Evolutionary conservation across 768 basidiomycete species (phyloP).

Genomic region (Russula vinacea): DNA sequence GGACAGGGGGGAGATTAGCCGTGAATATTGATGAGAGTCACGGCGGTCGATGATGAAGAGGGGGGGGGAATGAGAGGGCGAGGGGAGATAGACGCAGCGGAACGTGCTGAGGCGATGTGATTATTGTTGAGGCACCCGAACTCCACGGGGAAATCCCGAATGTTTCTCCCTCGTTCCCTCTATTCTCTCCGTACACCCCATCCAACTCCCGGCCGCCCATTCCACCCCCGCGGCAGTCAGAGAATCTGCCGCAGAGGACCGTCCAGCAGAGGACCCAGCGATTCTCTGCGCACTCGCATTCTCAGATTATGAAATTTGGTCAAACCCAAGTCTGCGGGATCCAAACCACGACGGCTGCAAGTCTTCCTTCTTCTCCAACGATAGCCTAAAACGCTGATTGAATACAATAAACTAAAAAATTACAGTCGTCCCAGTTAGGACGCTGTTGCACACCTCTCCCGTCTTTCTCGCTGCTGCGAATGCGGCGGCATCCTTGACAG

Average conservation of each 20-base stretch:
- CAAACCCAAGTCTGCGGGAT: constrained; percentile 54
- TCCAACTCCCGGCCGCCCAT: background rate
- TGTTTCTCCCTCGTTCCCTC: constrained; percentile 5
- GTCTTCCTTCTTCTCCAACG: constrained; percentile 31
- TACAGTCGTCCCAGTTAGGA: constrained; percentile 39
- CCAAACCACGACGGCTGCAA: constrained; percentile 49
- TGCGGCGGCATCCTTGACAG: constrained; percentile 34
- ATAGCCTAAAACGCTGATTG: constrained; percentile 17
- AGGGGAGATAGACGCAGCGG: background rate
- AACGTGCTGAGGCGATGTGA: background rate
- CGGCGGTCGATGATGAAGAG: background rate
- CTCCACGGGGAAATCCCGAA: background rate
- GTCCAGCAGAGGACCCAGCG: constrained; percentile 41
- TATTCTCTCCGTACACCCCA: background rate
- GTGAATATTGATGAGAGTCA: background rate
- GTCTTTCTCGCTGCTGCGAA: constrained; percentile 26
- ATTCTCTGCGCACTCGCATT: constrained; percentile 55
- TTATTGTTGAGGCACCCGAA: background rate
- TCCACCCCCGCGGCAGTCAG: background rate
- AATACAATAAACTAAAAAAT: no score
- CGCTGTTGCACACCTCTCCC: constrained; percentile 46
- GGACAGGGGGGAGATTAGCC: background rate
- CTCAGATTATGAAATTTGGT: constrained; percentile 71
- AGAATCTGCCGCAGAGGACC: background rate
- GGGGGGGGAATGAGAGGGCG: background rate